Evolutionary conservation across 306 rosid species (phyloP).

Genomic region (Oemleria cerasiformis): DNA sequence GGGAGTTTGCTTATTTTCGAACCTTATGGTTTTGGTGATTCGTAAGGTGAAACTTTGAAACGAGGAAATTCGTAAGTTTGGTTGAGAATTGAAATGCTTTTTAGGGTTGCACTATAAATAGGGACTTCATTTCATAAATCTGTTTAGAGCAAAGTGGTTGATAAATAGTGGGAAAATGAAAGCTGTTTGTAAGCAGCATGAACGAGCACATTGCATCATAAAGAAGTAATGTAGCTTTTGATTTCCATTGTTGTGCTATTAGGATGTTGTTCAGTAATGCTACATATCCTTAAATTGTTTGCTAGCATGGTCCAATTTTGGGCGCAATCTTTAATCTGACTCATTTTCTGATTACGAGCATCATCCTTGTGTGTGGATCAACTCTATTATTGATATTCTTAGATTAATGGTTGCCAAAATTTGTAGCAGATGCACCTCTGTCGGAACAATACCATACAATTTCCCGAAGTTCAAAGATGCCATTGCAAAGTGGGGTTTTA

Average conservation of each 20-base stretch:
- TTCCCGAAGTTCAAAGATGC: conserved; percentile 72
- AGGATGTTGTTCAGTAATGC: not conserved
- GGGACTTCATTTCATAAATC: not conserved
- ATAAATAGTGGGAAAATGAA: not conserved
- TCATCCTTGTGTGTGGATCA: not conserved
- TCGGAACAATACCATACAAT: conserved; percentile 36
- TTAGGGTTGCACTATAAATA: not conserved
- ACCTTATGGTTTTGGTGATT: not conserved
- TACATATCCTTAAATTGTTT: not conserved
- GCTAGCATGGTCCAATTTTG: not conserved
- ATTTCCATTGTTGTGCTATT: not conserved
- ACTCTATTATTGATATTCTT: not conserved
- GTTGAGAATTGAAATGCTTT: not conserved
- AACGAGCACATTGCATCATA: not conserved
- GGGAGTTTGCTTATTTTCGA: not conserved
- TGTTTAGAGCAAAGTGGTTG: not conserved
- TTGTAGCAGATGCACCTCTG: conserved; percentile 24
- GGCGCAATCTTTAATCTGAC: not conserved
- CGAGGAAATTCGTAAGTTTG: not conserved
- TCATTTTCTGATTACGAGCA: not conserved
- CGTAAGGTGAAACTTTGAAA: not conserved
- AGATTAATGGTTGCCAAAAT: conserved; percentile 12
- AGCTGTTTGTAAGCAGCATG: not conserved
- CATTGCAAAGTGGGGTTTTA: conserved; percentile 50
- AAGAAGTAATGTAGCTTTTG: not conserved